A percentile compares a stretch with the other conserved stretches of the same genome.
Evolutionary conservation across 805 yeast genomes (phyloP).

Genomic region (Suhomyces sp.): DNA sequence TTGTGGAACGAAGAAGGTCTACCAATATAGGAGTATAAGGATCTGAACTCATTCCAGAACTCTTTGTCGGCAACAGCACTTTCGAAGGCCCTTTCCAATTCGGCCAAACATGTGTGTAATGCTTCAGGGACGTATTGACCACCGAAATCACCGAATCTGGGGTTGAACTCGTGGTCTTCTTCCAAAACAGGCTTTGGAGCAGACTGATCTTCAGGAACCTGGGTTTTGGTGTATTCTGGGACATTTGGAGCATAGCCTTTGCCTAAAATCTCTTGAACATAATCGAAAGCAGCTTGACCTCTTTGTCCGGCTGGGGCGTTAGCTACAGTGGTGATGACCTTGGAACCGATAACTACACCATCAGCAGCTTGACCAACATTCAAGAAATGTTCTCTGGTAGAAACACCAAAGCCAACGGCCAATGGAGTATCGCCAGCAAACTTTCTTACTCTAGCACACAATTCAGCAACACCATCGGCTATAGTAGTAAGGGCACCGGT

Average conservation of each 20-base stretch:
- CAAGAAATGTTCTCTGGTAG: constrained; percentile 85
- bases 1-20: constrained; percentile 91
- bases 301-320: constrained; percentile 61
- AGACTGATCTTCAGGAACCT: constrained; percentile 13
- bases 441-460: constrained; percentile 73
- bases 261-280: constrained; percentile 66
- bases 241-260: constrained; percentile 40
- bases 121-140: constrained; percentile 99
- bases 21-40: constrained; percentile 88
- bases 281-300: constrained; percentile 60
- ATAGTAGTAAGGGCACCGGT: constrained; percentile 83
- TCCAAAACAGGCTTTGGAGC: constrained; percentile 39
- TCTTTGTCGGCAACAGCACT: constrained; percentile 82
- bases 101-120: constrained; percentile 83
- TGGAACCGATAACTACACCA: constrained; percentile 95
- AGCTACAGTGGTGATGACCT: constrained; percentile 67
- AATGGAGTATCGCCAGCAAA: constrained; percentile 64
- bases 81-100: constrained; percentile 85
- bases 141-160: constrained; percentile 92
- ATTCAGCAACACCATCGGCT: constrained; percentile 56
- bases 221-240: constrained; percentile 23
- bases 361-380: constrained; percentile 80
- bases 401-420: constrained; percentile 97
- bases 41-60: constrained; percentile 90
- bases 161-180: constrained; percentile 65